phyloP scores from a whole-genome alignment of 768 basidiomycete genomes.

The Xerocomellus chrysenteron region DNA sequence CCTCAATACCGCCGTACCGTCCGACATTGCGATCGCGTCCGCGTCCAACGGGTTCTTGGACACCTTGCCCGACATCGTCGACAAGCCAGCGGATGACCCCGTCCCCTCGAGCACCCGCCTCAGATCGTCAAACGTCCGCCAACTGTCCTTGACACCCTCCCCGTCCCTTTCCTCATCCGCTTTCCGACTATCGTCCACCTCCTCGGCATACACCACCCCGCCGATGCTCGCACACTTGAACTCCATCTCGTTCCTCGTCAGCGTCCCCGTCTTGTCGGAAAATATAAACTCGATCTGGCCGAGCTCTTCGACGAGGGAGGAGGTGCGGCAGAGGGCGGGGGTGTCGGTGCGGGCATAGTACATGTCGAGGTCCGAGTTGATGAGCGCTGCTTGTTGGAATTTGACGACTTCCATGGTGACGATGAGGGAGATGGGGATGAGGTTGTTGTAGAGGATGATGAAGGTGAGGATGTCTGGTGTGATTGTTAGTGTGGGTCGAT shows the following conservation, averaged over 20 bases:
- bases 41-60: constrained; percentile 59
- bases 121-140: constrained; percentile 82
- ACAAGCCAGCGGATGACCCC: background rate
- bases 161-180: constrained; percentile 49
- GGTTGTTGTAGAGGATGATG: constrained; percentile 98
- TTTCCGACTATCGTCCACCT: constrained; percentile 82
- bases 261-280: constrained; percentile 92
- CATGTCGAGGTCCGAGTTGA: constrained; percentile 99
- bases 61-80: constrained; percentile 1
- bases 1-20: background rate
- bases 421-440: constrained; percentile 98
- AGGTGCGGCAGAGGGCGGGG: constrained; percentile 96
- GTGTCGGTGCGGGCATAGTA: constrained; percentile 95
- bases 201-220: constrained; percentile 86
- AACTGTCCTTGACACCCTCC: constrained; percentile 49
- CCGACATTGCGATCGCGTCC: constrained; percentile 16
- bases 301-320: constrained; percentile 95
- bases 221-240: constrained; percentile 88
- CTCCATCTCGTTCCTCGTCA: constrained; percentile 99
- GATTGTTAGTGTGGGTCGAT: constrained; percentile 7
- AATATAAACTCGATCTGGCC: constrained; percentile 98
- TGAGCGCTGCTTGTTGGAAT: constrained; percentile 94
- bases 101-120: constrained; percentile 48
- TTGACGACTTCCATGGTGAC: constrained; percentile 99
- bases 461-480: constrained; percentile 89